Evolutionary conservation across 495 filamentous ascomycete genomes (phyloP), one percentile per base, ranked within the genome.

Genomic region (Annulohypoxylon stygium): DNA sequence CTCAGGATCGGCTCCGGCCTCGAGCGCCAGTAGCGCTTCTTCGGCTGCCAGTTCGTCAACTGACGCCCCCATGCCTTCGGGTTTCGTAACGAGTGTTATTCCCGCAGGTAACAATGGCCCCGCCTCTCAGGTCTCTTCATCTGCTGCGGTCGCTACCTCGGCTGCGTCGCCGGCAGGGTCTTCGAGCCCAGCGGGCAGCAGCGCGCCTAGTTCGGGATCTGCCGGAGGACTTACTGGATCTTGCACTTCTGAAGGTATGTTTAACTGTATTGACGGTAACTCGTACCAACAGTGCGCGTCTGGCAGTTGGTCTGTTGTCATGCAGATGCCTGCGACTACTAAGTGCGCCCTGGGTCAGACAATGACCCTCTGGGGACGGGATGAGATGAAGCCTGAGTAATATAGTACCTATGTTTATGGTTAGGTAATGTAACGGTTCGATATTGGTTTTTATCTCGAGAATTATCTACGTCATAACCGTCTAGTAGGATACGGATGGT

Each of bases 241-340:
- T 0, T 81, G 79, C 16, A 60, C 66, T 2, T 6, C 71, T 0
- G 71, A 80, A 50, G 79, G 79, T 14, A 69, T 73, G 54, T 81
- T 80, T 61, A 78, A 78, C 67, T 81, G 79, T 37, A 81, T 88
- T 23, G 70, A 51, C 23, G 78, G 78, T 3, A 75, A 62, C 0
- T 39, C 48, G 12, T 81, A 68, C 39, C 78, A 81, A 41, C 79
- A 81, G 41, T 81, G 79, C 26, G 78, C 77, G 10, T 68, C 50
- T 2, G 78, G 78, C 0, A 30, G 61, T 9, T 81, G 79, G 79
- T 68, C 78, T 1, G 6, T 12, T 0, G 66, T 80, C 9, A 61
- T 61, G 69, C 50, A 65, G 2, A 75, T 80, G 74, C 55, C 78
- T 0, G 45, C 76, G 2, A 64, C 57, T 0, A 76, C 74, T 33